These are phyloP conservation scores for Hemerocallis citrina DNA, from an alignment of 106 monocot genomes.

Conservation along the genomic window DNA sequence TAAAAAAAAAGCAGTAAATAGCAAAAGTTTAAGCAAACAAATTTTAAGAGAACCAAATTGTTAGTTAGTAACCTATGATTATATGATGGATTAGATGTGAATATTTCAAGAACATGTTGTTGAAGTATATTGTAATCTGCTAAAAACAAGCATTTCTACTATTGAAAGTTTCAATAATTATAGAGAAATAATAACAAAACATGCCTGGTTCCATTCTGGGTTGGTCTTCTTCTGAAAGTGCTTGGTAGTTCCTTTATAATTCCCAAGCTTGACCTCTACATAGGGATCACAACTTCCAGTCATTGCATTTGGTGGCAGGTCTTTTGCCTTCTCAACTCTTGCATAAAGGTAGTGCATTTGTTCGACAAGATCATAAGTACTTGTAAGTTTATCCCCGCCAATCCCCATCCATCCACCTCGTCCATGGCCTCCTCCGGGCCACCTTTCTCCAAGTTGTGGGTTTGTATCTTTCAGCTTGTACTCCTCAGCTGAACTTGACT, in stretches of 20 bases:
- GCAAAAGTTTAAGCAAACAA: too few species aligned
- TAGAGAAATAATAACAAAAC: neutral
- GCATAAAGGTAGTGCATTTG: conserved; percentile 82
- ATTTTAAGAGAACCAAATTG: too few species aligned
- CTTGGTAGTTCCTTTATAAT: conserved; percentile 74
- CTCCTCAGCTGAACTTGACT: conserved; percentile 20
- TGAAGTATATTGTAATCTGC: too few species aligned
- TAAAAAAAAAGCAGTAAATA: too few species aligned
- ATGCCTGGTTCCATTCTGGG: conserved; percentile 77
- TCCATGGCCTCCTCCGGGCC: conserved; percentile 27
- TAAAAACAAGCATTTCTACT: too few species aligned
- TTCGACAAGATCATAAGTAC: conserved; percentile 87
- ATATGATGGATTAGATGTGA: too few species aligned
- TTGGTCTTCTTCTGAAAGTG: conserved; percentile 62
- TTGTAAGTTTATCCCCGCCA: conserved; percentile 44
- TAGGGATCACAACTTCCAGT: conserved; percentile 80
- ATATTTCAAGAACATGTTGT: too few species aligned
- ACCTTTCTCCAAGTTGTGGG: conserved; percentile 45
- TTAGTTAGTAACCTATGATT: too few species aligned
- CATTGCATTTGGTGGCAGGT: conserved; percentile 50
- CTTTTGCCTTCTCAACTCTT: conserved; percentile 71
- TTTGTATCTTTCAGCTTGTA: conserved; percentile 38
- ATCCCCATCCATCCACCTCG: conserved; percentile 24
- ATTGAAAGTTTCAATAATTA: too few species aligned
- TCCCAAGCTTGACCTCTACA: conserved; percentile 79